These are phyloP conservation scores for Chiua virens DNA, from an alignment of 768 basidiomycete species.

Conservation along the genomic window DNA sequence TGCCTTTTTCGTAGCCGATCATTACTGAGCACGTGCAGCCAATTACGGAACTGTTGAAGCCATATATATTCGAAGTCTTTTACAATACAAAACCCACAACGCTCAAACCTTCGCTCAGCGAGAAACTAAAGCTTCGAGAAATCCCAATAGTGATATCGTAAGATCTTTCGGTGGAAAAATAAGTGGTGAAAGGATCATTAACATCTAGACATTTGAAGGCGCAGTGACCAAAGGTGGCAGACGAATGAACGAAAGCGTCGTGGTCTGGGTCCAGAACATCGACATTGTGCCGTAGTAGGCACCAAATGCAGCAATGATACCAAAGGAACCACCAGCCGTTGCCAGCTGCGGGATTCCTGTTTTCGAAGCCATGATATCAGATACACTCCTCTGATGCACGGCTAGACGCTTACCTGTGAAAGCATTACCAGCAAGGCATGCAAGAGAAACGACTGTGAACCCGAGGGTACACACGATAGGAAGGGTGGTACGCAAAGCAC, in stretches of 20 bases:
- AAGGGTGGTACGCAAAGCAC: constrained; percentile 26
- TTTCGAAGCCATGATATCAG: not conserved
- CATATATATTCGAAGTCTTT: too few relatives aligned
- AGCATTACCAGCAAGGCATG: constrained; percentile 24
- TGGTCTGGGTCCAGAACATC: constrained; percentile 30
- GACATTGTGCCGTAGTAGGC: constrained; percentile 30
- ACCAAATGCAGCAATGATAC: constrained; percentile 27
- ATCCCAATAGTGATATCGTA: not conserved
- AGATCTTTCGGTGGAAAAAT: not conserved
- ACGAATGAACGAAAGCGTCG: constrained; percentile 27
- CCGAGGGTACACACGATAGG: constrained; percentile 24
- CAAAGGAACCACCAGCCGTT: constrained; percentile 28
- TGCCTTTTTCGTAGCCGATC: constrained; percentile 34
- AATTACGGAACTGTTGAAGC: constrained; percentile 6
- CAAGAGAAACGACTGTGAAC: constrained; percentile 23
- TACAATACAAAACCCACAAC: not conserved
- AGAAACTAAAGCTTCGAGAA: not conserved
- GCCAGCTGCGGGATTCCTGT: constrained; percentile 23
- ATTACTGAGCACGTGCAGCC: constrained; percentile 18
- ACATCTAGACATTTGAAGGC: constrained; percentile 14
- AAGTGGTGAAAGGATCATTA: not conserved
- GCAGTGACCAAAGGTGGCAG: constrained; percentile 21
- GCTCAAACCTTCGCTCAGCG: not conserved
- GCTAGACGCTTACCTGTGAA: constrained; percentile 24
- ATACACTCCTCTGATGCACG: not conserved